Evolutionary conservation across 163 green algal species (phyloP), one percentile per base, ranked within the genome.

Genomic region (Prototheca cutis): DNA sequence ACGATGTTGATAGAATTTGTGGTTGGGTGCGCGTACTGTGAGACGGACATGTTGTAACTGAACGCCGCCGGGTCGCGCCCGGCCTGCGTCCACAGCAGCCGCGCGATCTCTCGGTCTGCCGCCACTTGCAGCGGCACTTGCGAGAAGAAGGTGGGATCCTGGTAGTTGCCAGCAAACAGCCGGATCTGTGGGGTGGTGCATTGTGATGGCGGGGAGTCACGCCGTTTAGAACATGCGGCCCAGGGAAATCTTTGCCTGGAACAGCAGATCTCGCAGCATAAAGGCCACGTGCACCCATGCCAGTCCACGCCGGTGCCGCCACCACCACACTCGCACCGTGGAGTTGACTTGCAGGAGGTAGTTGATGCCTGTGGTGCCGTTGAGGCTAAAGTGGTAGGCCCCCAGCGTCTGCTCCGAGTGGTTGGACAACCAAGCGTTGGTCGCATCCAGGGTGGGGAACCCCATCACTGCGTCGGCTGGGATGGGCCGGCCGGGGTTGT

Each of bases 61-160:
- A 67, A 52, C 13, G 10, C 40, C 2, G n/a, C 40, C 5, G 24
- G 40, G 2, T 31, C n/a, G 2, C 21, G 39, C 34, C 59, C 59
- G 7, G 32, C 21, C 30, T 27, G 23, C 55, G 30, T 33, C 52
- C 84, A 76, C 18, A 77, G 58, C 48, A 75, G 63, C 19, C 77
- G 66, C 0, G 76, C 67, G 27, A 90, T 82, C 63, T 90, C 84
- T 0, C 81, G 63, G 30, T 94, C 81, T 19, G 82, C 75, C 4
- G 80, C 79, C 19, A 82, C 75, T 69, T 94, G 82, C 36, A 94
- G 68, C 15, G 88, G 88, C 42, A 95, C 53, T 49, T 83, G 65
- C 24, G 83, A 75, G 58, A 90, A 91, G 33, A 70, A 79, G 40
- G 82, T 89, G 15, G 80, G 82, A 63, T 94, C 80, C 68, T 95